These are phyloP conservation scores for Xerocomus minutiporus DNA, from an alignment of 1,284 basidiomycete genomes.

Conservation along the genomic window DNA sequence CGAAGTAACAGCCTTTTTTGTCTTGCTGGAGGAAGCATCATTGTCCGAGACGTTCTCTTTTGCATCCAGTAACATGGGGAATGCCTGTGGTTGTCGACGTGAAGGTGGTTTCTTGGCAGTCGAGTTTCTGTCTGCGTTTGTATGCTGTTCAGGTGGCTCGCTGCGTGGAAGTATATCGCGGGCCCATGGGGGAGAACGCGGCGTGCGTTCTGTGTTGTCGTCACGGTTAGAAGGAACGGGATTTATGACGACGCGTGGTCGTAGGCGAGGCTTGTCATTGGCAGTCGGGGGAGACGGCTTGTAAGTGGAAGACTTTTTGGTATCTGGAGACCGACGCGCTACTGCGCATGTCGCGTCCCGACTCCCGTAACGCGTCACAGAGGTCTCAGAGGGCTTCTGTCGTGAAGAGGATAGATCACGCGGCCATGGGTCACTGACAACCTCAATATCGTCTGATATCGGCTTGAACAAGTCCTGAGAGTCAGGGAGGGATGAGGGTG, in stretches of 20 bases:
- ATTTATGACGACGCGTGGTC: no score
- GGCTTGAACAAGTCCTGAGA: slow-evolving; percentile 24
- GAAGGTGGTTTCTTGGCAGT: slow-evolving; percentile 9
- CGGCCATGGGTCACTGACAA: not conserved
- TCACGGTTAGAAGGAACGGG: no score
- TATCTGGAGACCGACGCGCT: not conserved
- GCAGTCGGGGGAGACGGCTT: not conserved
- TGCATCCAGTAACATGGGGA: slow-evolving; percentile 21
- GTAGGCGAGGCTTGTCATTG: no score
- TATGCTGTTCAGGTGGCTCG: slow-evolving; percentile 8
- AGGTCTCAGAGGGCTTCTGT: not conserved
- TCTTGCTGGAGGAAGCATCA: slow-evolving; percentile 7
- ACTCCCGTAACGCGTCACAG: slow-evolving; percentile 2
- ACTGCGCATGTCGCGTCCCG: not conserved
- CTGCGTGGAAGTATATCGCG: not conserved
- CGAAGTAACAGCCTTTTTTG: slow-evolving; percentile 13
- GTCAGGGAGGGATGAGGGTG: slow-evolving; percentile 22
- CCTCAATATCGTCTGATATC: slow-evolving; percentile 18
- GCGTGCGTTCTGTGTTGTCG: no score
- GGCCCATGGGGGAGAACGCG: no score
- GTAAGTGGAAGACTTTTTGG: slow-evolving; percentile 1
- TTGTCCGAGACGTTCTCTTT: slow-evolving; percentile 24
- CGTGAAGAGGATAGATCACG: slow-evolving; percentile 1
- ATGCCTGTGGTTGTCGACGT: slow-evolving; percentile 23
- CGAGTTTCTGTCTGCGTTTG: not conserved